Percentiles rank a stretch among this genome's conserved stretches.
Evolutionary conservation across 441 rosid species (phyloP).

Genomic region (Populus hybrid): DNA sequence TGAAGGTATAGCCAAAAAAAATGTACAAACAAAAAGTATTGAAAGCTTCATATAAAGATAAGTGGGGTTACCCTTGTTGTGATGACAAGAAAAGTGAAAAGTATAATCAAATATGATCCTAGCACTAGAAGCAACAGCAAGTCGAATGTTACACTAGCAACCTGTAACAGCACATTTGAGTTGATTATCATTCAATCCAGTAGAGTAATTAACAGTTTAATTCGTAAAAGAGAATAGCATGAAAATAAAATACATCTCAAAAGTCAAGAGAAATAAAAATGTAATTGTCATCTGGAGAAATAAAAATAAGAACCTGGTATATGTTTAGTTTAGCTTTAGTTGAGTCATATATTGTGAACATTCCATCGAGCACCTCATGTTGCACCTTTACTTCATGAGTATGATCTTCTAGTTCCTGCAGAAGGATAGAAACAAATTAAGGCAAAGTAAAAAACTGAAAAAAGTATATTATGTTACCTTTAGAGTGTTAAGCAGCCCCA

Average conservation of each 20-base stretch:
- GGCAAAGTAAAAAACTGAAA: neutral
- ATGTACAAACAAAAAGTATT: neutral
- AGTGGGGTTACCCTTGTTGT: slow-evolving; percentile 70
- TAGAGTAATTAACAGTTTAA: neutral
- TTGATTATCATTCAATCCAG: slow-evolving; percentile 2
- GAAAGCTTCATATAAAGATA: neutral
- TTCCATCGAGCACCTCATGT: slow-evolving; percentile 80
- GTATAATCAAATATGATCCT: slow-evolving; percentile 35
- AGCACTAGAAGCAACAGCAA: slow-evolving; percentile 83
- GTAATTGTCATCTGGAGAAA: neutral
- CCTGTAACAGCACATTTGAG: slow-evolving; percentile 46
- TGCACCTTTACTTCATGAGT: slow-evolving; percentile 74
- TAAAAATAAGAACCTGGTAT: slow-evolving; percentile 62
- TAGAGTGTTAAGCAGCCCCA: neutral
- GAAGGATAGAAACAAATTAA: slow-evolving; percentile 12
- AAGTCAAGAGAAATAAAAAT: neutral
- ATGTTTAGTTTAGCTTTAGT: slow-evolving; percentile 70
- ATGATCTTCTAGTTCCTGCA: slow-evolving; percentile 84
- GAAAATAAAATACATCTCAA: neutral
- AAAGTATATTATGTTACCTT: neutral
- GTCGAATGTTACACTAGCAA: slow-evolving; percentile 97
- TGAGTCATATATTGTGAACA: slow-evolving; percentile 85
- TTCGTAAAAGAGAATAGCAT: neutral
- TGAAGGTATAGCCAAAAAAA: neutral
- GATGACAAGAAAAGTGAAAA: slow-evolving; percentile 89